Evolutionary conservation across 805 yeast genomes (phyloP), one percentile per base, ranked within the genome.

Genomic region (Candida easanensis): DNA sequence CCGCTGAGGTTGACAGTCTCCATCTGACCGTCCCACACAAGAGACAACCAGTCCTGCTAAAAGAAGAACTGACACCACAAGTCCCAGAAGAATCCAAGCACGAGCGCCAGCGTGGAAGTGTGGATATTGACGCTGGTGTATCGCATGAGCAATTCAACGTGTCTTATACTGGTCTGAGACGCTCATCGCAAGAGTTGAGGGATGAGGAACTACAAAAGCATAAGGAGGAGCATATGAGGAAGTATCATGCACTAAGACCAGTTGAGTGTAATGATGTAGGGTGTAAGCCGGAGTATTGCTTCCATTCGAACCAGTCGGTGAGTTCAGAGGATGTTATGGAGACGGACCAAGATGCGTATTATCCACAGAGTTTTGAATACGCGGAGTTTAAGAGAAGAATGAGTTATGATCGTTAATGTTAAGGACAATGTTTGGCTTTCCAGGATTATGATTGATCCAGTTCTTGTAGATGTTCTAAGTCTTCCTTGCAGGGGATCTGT

Each of bases 331-430:
- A 39, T 11, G 21, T 37, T 4, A 33, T 18, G 4, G 22, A 3
- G 11, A 4, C 20, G 9, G 19, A 19, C 6, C n/a, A 16, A 8
- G 34, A 21, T 3, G 33, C 36, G 11, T 19, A 28, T 42, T 26
- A 35, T 16, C 50, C 50, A 18, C 46, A 48, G 18, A 41, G 39
- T 11, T 56, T 53, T 34, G 56, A 56, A 21, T 54, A 53, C 23
- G 54, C 46, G 15, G 56, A 54, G 23, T 56, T 51, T 40, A 56
- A 54, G 35, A 51, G 59, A 46, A 51, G 58, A 31, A 56, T 51
- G 58, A 38, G 41, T 16, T 38, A 38, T 19, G 36, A 38, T 15
- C 33, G 33, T 13, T 30, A 27, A 27, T 22, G 10, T 10, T 8
- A 22, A 22, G 25, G 25, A 22, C 10, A 22, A 8, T 22, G 25